These are phyloP conservation scores for Fomitopsis pinicola DNA, from an alignment of 1,284 basidiomycete species.

Conservation along the genomic window DNA sequence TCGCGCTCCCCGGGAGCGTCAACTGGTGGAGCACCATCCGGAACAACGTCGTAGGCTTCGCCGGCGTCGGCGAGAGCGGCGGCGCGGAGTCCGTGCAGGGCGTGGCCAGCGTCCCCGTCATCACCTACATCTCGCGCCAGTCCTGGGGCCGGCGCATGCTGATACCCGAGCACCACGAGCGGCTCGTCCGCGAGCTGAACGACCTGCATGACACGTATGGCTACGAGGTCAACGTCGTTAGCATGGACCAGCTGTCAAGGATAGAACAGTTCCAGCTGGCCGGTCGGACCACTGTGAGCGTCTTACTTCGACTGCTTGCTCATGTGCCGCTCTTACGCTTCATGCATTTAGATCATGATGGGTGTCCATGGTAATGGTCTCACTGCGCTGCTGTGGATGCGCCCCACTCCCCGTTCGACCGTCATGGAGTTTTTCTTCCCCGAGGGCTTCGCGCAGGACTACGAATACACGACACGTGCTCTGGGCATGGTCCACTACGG, in stretches of 20 bases:
- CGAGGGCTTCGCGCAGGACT: slow-evolving; percentile 81
- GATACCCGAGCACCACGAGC: slow-evolving; percentile 60
- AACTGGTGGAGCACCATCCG: slow-evolving; percentile 83
- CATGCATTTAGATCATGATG: slow-evolving; percentile 65
- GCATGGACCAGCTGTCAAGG: slow-evolving; percentile 75
- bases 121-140: slow-evolving; percentile 86
- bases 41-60: slow-evolving; percentile 67
- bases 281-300: slow-evolving; percentile 73
- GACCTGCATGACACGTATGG: slow-evolving; percentile 67
- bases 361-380: slow-evolving; percentile 87
- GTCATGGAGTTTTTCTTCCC: slow-evolving; percentile 91
- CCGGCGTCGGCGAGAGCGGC: slow-evolving; percentile 45
- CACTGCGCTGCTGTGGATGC: slow-evolving; percentile 84
- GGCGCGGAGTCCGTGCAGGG: slow-evolving; percentile 24
- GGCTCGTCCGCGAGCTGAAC: slow-evolving; percentile 57
- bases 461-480: slow-evolving; percentile 76
- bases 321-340: not conserved
- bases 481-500: slow-evolving; percentile 84
- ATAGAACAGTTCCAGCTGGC: slow-evolving; percentile 76
- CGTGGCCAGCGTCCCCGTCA: slow-evolving; percentile 48
- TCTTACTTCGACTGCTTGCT: not conserved
- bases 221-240: slow-evolving; percentile 82
- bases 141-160: slow-evolving; percentile 80
- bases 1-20: slow-evolving; percentile 65
- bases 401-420: slow-evolving; percentile 65